Evolutionary conservation across 73 alveolate genomes (phyloP).

Genomic region (Paramecium bursaria): DNA sequence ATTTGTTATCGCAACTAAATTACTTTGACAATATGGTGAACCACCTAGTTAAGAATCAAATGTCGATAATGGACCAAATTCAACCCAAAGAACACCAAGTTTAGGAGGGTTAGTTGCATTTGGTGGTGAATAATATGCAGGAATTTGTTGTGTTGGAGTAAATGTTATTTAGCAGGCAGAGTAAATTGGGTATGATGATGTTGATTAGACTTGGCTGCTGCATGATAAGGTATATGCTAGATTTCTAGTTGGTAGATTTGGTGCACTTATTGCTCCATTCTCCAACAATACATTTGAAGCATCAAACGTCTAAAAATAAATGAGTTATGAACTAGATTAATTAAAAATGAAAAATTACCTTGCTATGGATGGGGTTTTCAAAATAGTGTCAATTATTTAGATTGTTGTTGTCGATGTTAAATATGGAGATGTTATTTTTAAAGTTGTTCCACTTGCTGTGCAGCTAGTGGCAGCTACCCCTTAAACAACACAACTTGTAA

Average conservation of each 20-base stretch:
- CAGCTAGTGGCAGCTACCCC: neutral
- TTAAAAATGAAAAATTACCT: no score
- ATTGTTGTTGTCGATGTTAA: neutral
- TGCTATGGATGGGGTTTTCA: neutral
- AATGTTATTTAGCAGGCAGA: slow-evolving; percentile 9
- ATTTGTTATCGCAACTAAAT: neutral
- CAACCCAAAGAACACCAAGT: slow-evolving; percentile 42
- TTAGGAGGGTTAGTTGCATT: slow-evolving; percentile 5
- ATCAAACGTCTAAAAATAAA: slow-evolving; percentile 18
- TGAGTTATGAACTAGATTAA: no score
- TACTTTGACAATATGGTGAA: slow-evolving; percentile 13
- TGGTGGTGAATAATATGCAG: slow-evolving; percentile 40
- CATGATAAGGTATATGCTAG: neutral
- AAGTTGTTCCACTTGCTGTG: neutral
- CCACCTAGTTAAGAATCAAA: slow-evolving; percentile 17
- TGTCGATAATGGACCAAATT: slow-evolving; percentile 42
- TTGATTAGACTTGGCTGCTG: slow-evolving; percentile 13
- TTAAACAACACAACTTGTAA: neutral
- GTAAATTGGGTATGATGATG: neutral
- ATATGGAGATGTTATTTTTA: neutral
- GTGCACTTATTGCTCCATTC: neutral
- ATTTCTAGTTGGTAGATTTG: neutral
- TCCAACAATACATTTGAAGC: neutral
- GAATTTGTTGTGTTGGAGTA: slow-evolving; percentile 50
- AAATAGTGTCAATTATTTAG: neutral